Base-by-base conservation (phyloP, 2,329 filamentous ascomycete genomes). In the Fusarium falciforme region DNA sequence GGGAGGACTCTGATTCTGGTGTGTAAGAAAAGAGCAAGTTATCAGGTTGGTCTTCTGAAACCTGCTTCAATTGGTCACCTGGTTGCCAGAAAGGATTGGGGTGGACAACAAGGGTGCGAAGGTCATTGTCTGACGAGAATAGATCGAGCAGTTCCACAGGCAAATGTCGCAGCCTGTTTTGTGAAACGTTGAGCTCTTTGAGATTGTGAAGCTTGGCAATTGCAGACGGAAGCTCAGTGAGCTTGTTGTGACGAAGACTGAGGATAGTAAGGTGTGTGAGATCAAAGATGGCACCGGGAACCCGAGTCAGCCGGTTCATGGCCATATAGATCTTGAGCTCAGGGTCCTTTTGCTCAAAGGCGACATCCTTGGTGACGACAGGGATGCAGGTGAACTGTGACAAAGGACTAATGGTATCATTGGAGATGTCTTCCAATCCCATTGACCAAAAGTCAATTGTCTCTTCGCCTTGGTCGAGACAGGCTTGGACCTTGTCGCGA, bases 91-190 rank as follows among this genome's bases (percentile, higher is more conserved):
- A 91, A 0, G 89, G 89, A 76, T 94, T 94, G 1, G 92, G 91
- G 64, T 90, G 87, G 4, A 92, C 74, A 29, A 84, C 84, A n/a
- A 93, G 81, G 6, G 85, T 84, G 14, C 81, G 79, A n/a, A 93
- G 83, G 22, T 84, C 85, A 54, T 83, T 80, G 0, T 81, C 78
- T 11, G 80, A 77, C 35, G 83, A 80, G 22, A 93, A 80, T 3
- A 93, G 83, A 27, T 87, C 81, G 1, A 93, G 83, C 1, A 94
- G 82, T 77, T 93, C 91, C 64, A 85, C 88, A 0, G 93, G 93
- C 1, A 94, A 84, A 68, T 84, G 88, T 8, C 84, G 85, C 12
- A 94, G 83, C 6, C 83, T 81, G 70, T 94, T 94, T 62, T 92
- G 88, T 1, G 91, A 89, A 10, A 94, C 76, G 74, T 93, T 94